These are phyloP conservation scores for Tolypocladium amazonense DNA, from an alignment of 2,329 filamentous ascomycete species.

Conservation along the genomic window DNA sequence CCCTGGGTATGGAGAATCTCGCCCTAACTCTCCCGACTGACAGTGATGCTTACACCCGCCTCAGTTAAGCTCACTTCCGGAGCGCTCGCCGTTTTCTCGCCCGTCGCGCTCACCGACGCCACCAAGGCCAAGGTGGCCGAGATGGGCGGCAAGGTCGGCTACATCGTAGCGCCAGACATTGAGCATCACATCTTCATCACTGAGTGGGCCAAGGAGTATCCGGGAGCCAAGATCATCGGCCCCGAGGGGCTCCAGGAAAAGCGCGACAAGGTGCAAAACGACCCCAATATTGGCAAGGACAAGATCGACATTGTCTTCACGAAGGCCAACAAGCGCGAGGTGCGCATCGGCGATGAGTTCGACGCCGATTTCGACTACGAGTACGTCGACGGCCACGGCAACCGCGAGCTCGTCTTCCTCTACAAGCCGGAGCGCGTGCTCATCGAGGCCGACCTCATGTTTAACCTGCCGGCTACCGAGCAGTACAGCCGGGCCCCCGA, in stretches of 20 bases:
- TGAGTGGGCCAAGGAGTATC: constrained; percentile 72
- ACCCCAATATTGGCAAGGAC: constrained; percentile 35
- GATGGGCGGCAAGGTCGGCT: constrained; percentile 61
- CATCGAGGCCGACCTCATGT: constrained; percentile 83
- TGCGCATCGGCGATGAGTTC: constrained; percentile 63
- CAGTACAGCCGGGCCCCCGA: constrained; percentile 66
- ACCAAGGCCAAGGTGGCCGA: constrained; percentile 53
- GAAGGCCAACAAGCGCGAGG: constrained; percentile 37
- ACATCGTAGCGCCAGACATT: constrained; percentile 78
- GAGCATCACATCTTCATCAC: constrained; percentile 95
- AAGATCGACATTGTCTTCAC: constrained; percentile 60
- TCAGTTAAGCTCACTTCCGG: constrained; percentile 70
- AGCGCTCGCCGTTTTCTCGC: constrained; percentile 80
- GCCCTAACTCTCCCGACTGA: not conserved
- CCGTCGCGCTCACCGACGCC: constrained; percentile 71
- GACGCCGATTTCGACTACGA: constrained; percentile 79
- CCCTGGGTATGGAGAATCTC: constrained; percentile 50
- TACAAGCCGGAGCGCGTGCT: constrained; percentile 71
- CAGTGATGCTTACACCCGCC: not conserved
- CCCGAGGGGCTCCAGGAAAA: constrained; percentile 79
- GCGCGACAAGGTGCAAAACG: constrained; percentile 46
- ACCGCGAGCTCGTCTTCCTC: constrained; percentile 80
- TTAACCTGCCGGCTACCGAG: constrained; percentile 81
- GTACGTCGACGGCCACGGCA: constrained; percentile 68
- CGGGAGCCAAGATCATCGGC: constrained; percentile 68